Evolutionary conservation across 2,329 filamentous ascomycete species (phyloP).

Genomic region (Microsporum canis): DNA sequence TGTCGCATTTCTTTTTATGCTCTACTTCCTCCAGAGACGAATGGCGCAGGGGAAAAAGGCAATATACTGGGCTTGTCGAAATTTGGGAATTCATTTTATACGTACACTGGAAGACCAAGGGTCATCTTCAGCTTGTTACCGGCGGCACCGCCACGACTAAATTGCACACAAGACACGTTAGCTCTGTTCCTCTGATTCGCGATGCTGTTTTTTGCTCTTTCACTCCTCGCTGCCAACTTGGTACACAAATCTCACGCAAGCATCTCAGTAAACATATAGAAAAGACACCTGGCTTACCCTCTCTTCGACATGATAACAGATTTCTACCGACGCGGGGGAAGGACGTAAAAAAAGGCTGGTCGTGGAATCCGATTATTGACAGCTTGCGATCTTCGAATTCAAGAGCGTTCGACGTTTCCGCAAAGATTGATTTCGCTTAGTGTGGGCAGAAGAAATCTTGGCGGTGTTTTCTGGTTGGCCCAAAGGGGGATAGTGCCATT

Average conservation of each 20-base stretch:
- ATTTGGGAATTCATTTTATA: background rate
- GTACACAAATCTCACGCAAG: background rate
- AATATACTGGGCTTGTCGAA: background rate
- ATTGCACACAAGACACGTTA: conserved; percentile 16
- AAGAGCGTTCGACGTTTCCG: conserved; percentile 5
- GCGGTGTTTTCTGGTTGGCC: conserved; percentile 23
- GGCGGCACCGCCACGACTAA: conserved; percentile 69
- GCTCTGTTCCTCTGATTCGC: conserved; percentile 11
- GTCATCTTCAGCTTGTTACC: conserved; percentile 99
- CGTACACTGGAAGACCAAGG: conserved; percentile 99
- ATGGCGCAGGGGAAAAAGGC: background rate
- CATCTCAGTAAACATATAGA: background rate
- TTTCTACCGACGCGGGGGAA: conserved; percentile 30
- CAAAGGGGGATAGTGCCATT: background rate
- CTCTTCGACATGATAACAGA: conserved; percentile 41
- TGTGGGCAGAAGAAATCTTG: conserved; percentile 35
- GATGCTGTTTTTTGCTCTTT: conserved; percentile 1
- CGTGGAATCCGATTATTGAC: conserved; percentile 8
- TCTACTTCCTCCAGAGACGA: background rate
- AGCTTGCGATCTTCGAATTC: conserved; percentile 4
- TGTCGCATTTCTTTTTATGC: no score
- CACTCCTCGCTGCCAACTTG: background rate
- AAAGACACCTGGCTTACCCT: conserved; percentile 30
- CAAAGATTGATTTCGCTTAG: conserved; percentile 32
- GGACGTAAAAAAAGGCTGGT: conserved; percentile 22